Evolutionary conservation across 1,284 basidiomycete species (phyloP), one percentile per base, ranked within the genome.

Genomic region (Xerocomus nothofagi): DNA sequence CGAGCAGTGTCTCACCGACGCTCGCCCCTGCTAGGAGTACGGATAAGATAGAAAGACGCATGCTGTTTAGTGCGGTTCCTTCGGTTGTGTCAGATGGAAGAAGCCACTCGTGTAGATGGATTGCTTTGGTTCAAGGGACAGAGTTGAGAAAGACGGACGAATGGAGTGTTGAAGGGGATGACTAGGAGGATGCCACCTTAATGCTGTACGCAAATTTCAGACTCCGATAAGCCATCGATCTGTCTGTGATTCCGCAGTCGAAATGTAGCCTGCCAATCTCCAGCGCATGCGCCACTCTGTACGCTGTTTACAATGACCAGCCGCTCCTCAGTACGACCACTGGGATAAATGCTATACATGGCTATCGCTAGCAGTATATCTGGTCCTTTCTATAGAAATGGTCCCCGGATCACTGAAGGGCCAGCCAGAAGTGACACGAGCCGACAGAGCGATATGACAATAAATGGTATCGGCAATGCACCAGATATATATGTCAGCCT

Each of bases 1-100:
- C 14, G 34, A 38, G 46, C 27, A 8, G 33, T 21, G 41, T 20
- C 64, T 47, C 36, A 68, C 64, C 65, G 29, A 62, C 37, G 32
- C 53, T 61, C 15, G 50, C 58, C 14, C 64, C 64, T 4, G 60
- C 53, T 32, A 66, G 31, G 51, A 66, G 52, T 4, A 64, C 2
- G 21, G 64, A 65, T 24, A 66, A 49, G 49, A 67, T 31, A 5
- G 67, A 54, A 31, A 66, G 52, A 33, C 62, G 65, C 65, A 66
- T 66, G 15, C 2, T 26, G 26, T 23, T 15, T 1, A 11, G 15
- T 39, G n/a, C n/a, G 20, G 18, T n/a, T 44, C 11, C 8, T 37
- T 37, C 33, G 5, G 18, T 3, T 39, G 41, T 39, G 23, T 34
- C n/a, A 31, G 21, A 48, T 15, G 33, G 42, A 24, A 36, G 20